A percentile compares a stretch with the other conserved stretches of the same genome.
Conservation (phyloP, 352 stramenopile species). For the Lagenidium giganteum region DNA sequence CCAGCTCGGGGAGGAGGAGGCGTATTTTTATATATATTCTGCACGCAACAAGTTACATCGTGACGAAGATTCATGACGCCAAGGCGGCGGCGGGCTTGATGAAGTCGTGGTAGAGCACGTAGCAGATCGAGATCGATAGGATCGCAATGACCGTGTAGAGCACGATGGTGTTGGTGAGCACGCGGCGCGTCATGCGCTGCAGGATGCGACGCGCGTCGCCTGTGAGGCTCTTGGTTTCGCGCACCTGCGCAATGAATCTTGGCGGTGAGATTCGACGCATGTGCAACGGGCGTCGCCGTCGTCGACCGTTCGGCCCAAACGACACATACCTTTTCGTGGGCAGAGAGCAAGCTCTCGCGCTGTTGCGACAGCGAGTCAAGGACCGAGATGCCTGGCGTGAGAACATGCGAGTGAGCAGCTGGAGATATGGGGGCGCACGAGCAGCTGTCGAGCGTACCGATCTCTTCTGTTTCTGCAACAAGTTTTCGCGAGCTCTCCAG, state of each 20-base stretch:
- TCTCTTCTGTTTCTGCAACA: constrained; percentile 23
- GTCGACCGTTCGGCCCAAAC: too few relatives aligned
- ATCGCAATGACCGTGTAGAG: constrained; percentile 74
- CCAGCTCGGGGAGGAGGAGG: too few relatives aligned
- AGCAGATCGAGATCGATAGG: constrained; percentile 60
- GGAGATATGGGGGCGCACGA: too few relatives aligned
- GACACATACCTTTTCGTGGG: constrained; percentile 57
- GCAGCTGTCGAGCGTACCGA: too few relatives aligned
- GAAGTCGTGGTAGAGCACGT: constrained; percentile 77
- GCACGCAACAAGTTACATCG: too few relatives aligned
- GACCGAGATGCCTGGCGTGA: constrained; percentile 67
- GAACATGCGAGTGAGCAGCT: too few relatives aligned
- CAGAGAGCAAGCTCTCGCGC: constrained; percentile 57
- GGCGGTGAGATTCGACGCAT: too few relatives aligned
- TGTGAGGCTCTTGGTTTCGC: constrained; percentile 66
- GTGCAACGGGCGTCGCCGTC: too few relatives aligned
- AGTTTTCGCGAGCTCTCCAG: constrained; percentile 25
- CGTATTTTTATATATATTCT: too few relatives aligned
- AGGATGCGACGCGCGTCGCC: constrained; percentile 60
- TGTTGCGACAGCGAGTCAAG: constrained; percentile 66
- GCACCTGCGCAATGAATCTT: constrained; percentile 40
- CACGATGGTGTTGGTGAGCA: constrained; percentile 76
- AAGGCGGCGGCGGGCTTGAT: constrained; percentile 27
- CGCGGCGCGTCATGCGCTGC: constrained; percentile 69
- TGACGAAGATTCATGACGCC: too few relatives aligned